Evolutionary conservation across 73 alveolate genomes (phyloP).

Genomic region (Symbiodinium natans): DNA sequence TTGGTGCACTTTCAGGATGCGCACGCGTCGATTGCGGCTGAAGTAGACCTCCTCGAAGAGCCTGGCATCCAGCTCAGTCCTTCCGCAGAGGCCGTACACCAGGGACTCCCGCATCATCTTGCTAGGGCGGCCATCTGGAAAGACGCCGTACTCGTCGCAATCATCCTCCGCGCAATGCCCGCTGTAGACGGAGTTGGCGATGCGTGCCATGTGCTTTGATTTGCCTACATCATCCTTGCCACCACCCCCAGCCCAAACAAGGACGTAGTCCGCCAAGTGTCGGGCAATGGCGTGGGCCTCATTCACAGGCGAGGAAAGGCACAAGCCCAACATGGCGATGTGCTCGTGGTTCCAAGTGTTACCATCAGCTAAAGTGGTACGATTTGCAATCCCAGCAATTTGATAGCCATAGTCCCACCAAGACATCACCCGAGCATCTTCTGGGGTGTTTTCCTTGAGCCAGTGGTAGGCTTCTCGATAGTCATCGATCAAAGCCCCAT

Average conservation of each 20-base stretch:
- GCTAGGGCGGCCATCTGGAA: conserved; percentile 55
- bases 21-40: not conserved
- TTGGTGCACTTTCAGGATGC: not conserved
- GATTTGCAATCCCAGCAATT: conserved; percentile 97
- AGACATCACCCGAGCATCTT: conserved; percentile 62
- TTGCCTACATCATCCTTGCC: conserved; percentile 85
- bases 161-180: conserved; percentile 81
- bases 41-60: not conserved
- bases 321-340: conserved; percentile 96
- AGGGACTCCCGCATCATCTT: conserved; percentile 63
- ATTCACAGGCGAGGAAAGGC: conserved; percentile 25
- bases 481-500: conserved; percentile 61
- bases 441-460: conserved; percentile 75
- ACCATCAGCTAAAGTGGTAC: conserved; percentile 97
- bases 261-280: not conserved
- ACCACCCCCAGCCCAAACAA: conserved; percentile 90
- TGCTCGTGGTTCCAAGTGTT: conserved; percentile 97
- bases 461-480: conserved; percentile 56
- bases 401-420: conserved; percentile 95
- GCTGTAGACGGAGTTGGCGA: conserved; percentile 60
- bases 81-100: not conserved
- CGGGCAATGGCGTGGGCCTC: conserved; percentile 63
- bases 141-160: conserved; percentile 51
- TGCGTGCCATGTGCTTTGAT: conserved; percentile 89
- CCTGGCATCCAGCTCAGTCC: not conserved